Percentiles rank a stretch among this genome's conserved stretches.
Evolutionary conservation across 164 flowering plant species (phyloP).

Genomic region (Taxillus chinensis): DNA sequence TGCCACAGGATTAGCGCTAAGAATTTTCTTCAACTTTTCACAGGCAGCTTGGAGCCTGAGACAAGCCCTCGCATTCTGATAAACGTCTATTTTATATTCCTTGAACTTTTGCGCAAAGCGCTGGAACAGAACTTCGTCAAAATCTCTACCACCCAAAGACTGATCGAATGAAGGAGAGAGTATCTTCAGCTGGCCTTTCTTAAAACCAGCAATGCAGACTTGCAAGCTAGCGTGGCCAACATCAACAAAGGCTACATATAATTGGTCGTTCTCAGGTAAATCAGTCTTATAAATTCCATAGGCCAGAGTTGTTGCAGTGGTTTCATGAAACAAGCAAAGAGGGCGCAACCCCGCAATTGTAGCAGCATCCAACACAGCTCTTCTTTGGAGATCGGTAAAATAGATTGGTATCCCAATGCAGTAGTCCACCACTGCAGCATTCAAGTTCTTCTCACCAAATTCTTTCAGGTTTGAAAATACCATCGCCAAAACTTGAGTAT

Average conservation of each 20-base stretch:
- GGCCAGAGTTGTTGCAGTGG: slow-evolving; percentile 86
- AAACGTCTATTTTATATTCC: slow-evolving; percentile 76
- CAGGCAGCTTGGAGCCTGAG: slow-evolving; percentile 62
- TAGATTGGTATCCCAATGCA: slow-evolving; percentile 90
- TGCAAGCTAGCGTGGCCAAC: slow-evolving; percentile 86
- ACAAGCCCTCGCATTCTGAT: slow-evolving; percentile 71
- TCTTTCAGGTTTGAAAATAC: slow-evolving; percentile 60
- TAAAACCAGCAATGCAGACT: slow-evolving; percentile 80
- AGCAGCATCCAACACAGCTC: slow-evolving; percentile 88
- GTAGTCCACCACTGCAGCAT: slow-evolving; percentile 88
- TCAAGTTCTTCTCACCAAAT: slow-evolving; percentile 82
- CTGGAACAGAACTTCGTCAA: slow-evolving; percentile 72
- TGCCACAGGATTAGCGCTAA: slow-evolving; percentile 86
- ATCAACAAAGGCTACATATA: slow-evolving; percentile 83
- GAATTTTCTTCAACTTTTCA: slow-evolving; percentile 80
- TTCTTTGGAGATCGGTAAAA: slow-evolving; percentile 82
- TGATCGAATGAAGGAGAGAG: slow-evolving; percentile 68
- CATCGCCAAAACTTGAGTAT: slow-evolving; percentile 82
- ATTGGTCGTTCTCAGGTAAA: slow-evolving; percentile 67
- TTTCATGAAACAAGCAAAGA: slow-evolving; percentile 65
- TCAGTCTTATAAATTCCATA: slow-evolving; percentile 94
- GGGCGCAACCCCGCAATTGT: slow-evolving; percentile 86
- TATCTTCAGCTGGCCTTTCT: slow-evolving; percentile 72
- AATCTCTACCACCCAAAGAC: slow-evolving; percentile 75
- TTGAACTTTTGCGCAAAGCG: slow-evolving; percentile 68